Conservation (phyloP, 345 rosid species). For the Anastatica hierochuntica region DNA sequence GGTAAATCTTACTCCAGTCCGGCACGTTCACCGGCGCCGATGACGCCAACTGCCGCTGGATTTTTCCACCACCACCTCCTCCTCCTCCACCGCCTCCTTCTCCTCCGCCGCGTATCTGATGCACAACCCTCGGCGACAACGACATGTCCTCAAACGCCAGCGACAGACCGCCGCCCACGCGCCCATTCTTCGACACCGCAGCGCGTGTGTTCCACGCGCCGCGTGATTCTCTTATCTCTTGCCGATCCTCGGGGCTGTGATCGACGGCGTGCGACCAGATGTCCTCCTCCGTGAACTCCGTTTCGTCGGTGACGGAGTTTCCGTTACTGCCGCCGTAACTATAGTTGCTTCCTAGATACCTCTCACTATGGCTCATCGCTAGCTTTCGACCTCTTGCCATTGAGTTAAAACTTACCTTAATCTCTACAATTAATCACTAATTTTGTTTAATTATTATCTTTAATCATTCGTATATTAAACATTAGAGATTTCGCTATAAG, state of each 20-base stretch:
- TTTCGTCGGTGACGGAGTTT: slow-evolving; percentile 13
- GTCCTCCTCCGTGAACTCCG: slow-evolving; percentile 67
- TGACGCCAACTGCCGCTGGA: slow-evolving; percentile 8
- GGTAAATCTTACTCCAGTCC: slow-evolving; percentile 83
- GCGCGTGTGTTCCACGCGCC: slow-evolving; percentile 38
- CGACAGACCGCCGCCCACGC: slow-evolving; percentile 64
- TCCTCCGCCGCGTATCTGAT: slow-evolving; percentile 41
- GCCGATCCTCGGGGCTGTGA: neutral
- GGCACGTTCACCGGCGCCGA: slow-evolving; percentile 93
- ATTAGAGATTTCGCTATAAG: slow-evolving; percentile 25
- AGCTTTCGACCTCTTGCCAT: slow-evolving; percentile 18
- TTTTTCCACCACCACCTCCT: slow-evolving; percentile 23
- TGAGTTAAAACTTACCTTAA: slow-evolving; percentile 8
- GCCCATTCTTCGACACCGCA: slow-evolving; percentile 2
- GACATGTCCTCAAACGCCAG: slow-evolving; percentile 45
- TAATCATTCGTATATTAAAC: neutral
- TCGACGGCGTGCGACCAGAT: slow-evolving; percentile 51
- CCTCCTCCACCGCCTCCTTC: slow-evolving; percentile 24
- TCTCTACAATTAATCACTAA: neutral
- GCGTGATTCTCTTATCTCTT: neutral
- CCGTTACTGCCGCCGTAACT: slow-evolving; percentile 19
- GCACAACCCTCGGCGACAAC: slow-evolving; percentile 48
- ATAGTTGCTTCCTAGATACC: slow-evolving; percentile 23
- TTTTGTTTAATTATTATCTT: neutral
- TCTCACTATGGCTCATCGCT: slow-evolving; percentile 21